These are phyloP conservation scores for Sugiyamaella novakii DNA, from an alignment of 1,139 yeast species.

Conservation along the genomic window DNA sequence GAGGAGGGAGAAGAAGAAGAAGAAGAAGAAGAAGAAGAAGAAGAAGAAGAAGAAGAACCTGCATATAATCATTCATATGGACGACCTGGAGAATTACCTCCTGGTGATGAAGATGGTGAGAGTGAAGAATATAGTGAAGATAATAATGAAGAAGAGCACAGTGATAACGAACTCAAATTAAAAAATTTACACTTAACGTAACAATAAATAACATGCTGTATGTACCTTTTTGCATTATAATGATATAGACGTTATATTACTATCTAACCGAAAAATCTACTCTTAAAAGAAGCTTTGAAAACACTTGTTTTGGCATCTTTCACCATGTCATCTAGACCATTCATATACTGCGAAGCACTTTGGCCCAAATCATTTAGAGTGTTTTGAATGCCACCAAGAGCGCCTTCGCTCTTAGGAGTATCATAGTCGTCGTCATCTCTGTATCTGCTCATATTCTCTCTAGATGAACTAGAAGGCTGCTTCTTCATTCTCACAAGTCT, in stretches of 20 bases:
- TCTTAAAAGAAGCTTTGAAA: slow-evolving; percentile 37
- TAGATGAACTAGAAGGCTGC: slow-evolving; percentile 10
- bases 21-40: slow-evolving; percentile 25
- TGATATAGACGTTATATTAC: neutral
- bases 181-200: slow-evolving; percentile 3
- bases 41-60: slow-evolving; percentile 10
- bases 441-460: slow-evolving; percentile 1
- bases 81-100: slow-evolving; percentile 10
- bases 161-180: neutral
- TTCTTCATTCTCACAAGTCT: slow-evolving; percentile 24
- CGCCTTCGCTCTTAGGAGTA: slow-evolving; percentile 28
- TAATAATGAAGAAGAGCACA: slow-evolving; percentile 13
- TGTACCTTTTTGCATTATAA: neutral
- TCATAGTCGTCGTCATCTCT: slow-evolving; percentile 10
- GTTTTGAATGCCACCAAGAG: slow-evolving; percentile 36
- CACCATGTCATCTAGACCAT: slow-evolving; percentile 35
- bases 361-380: slow-evolving; percentile 40
- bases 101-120: slow-evolving; percentile 10
- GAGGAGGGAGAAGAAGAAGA: slow-evolving; percentile 37
- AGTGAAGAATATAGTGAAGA: slow-evolving; percentile 20
- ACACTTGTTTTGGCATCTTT: slow-evolving; percentile 35
- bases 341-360: slow-evolving; percentile 38
- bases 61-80: slow-evolving; percentile 11
- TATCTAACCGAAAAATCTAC: slow-evolving; percentile 35
- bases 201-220: neutral